Evolutionary conservation across 805 yeast genomes (phyloP).

Genomic region (Sugiyamaella chiloensis): DNA sequence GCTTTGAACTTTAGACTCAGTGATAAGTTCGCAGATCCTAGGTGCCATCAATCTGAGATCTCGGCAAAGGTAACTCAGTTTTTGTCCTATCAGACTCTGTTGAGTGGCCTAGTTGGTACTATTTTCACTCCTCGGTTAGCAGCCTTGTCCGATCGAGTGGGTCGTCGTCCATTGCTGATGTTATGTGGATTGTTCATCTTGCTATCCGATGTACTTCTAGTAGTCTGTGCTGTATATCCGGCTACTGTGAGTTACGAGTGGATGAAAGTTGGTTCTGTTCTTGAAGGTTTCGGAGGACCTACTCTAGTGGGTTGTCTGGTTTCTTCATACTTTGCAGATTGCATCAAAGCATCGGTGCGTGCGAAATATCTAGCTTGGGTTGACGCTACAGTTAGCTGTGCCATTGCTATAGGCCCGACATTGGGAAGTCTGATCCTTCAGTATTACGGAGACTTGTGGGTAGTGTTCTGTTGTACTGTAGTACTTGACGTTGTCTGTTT

Average conservation of each 20-base stretch:
- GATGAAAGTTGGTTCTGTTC: conserved; percentile 43
- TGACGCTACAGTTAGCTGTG: conserved; percentile 27
- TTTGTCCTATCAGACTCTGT: conserved; percentile 11
- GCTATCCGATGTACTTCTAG: conserved; percentile 17
- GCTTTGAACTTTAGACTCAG: background rate
- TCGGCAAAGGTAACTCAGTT: conserved; percentile 14
- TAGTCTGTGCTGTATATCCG: conserved; percentile 22
- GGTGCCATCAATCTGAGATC: conserved; percentile 18
- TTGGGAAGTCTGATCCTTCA: conserved; percentile 26
- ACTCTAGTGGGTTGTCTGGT: conserved; percentile 52
- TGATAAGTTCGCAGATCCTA: conserved; percentile 13
- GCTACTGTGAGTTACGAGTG: conserved; percentile 22
- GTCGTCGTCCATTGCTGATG: conserved; percentile 47
- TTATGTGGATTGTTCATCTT: background rate
- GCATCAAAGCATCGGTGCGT: conserved; percentile 59
- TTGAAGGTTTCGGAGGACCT: conserved; percentile 61
- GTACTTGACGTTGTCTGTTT: conserved; percentile 5
- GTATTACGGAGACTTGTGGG: conserved; percentile 10
- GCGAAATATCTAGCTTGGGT: conserved; percentile 30
- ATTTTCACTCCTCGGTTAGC: conserved; percentile 45
- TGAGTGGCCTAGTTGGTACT: conserved; percentile 14
- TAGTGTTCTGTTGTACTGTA: conserved; percentile 13
- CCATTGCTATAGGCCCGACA: conserved; percentile 31
- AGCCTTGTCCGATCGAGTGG: conserved; percentile 58
- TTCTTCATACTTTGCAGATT: conserved; percentile 72